phyloP scores from a whole-genome alignment of 1,139 yeast genomes.

The Blastobotrys proliferans region DNA sequence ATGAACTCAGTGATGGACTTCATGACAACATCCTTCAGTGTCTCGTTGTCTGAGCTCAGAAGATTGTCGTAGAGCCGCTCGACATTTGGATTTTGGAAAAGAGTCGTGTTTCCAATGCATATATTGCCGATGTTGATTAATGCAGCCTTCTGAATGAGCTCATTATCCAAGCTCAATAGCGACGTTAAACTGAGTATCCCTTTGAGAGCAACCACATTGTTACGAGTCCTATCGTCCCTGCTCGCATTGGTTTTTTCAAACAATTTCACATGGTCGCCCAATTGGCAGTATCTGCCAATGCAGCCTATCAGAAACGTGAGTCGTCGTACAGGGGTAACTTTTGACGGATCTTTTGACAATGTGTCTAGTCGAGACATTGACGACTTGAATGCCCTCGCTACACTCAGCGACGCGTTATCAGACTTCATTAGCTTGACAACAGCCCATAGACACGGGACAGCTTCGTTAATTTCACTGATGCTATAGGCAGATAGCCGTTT shows the following conservation, averaged over 20 bases:
- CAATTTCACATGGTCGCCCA: conserved; percentile 6
- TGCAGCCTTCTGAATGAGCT: conserved; percentile 8
- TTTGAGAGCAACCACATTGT: background rate
- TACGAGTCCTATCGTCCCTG: background rate
- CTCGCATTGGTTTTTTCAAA: conserved; percentile 3
- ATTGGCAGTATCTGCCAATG: conserved; percentile 12
- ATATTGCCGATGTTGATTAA: conserved; percentile 15
- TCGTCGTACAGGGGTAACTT: conserved; percentile 6
- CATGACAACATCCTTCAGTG: conserved; percentile 47
- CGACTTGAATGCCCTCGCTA: conserved; percentile 6
- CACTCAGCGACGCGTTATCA: background rate
- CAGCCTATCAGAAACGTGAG: conserved; percentile 11
- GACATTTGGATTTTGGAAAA: conserved; percentile 10
- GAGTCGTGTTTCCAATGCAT: conserved; percentile 15
- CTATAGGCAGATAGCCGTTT: conserved; percentile 12
- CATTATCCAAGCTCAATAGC: background rate
- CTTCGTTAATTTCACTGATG: conserved; percentile 14
- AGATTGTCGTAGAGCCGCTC: conserved; percentile 48
- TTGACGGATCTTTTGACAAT: background rate
- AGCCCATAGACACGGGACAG: conserved; percentile 16
- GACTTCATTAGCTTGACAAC: conserved; percentile 10
- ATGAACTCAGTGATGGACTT: conserved; percentile 55
- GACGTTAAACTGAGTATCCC: conserved; percentile 3
- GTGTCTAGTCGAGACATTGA: conserved; percentile 9
- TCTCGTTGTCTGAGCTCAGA: conserved; percentile 33